Percentiles rank a stretch among this genome's conserved stretches.
phyloP scores from a whole-genome alignment of 768 basidiomycete species.

The Leccinum boreale region DNA sequence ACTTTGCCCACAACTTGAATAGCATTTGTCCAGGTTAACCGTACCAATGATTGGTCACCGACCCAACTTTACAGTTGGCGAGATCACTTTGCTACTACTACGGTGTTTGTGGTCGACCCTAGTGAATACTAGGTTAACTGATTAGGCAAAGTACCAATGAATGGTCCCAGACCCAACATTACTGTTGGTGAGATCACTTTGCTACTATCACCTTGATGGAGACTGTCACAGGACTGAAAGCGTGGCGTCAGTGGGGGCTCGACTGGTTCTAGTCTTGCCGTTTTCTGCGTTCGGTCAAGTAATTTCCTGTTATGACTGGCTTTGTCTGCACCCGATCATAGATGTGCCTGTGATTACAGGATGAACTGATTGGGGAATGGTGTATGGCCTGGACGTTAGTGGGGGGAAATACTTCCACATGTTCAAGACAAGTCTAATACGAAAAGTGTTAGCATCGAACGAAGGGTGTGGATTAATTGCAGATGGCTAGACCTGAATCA shows the following conservation, averaged over 20 bases:
- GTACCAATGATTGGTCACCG: too few species aligned
- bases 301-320: neutral
- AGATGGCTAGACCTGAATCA: slow-evolving; percentile 2
- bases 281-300: neutral
- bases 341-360: neutral
- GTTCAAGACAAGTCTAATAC: neutral
- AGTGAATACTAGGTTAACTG: too few species aligned
- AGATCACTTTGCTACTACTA: too few species aligned
- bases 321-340: neutral
- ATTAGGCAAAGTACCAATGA: too few species aligned
- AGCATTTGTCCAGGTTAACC: too few species aligned
- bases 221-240: neutral
- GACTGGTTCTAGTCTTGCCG: neutral
- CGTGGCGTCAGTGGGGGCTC: neutral
- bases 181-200: too few species aligned
- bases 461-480: slow-evolving; percentile 8
- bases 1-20: too few species aligned
- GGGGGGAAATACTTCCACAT: too few species aligned
- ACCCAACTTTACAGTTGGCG: too few species aligned
- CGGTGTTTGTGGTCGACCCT: too few species aligned
- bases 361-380: slow-evolving; percentile 1
- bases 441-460: neutral
- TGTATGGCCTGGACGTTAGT: neutral
- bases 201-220: too few species aligned
- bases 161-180: too few species aligned